These are phyloP conservation scores for Trichoderma asperelloides DNA, from an alignment of 495 filamentous ascomycete genomes.

Conservation along the genomic window DNA sequence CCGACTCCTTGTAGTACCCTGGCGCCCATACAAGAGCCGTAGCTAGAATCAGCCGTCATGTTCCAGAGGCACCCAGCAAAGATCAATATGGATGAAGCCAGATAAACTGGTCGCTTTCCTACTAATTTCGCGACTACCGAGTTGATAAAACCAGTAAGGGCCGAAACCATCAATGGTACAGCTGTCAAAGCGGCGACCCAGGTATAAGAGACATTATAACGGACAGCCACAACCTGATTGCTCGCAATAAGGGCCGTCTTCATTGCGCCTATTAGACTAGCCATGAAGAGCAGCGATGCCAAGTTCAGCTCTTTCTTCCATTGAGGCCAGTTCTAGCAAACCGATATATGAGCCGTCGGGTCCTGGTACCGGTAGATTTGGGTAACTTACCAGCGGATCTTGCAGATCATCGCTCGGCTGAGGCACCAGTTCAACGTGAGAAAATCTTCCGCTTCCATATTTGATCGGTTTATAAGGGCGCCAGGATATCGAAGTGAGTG, in stretches of 20 bases:
- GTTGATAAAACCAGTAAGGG: constrained; percentile 31
- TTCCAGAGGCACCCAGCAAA: constrained; percentile 40
- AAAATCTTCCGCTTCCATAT: constrained; percentile 34
- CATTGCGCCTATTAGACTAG: constrained; percentile 32
- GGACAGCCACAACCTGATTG: constrained; percentile 30
- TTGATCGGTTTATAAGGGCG: constrained; percentile 24
- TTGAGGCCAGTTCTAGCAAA: constrained; percentile 36
- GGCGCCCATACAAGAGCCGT: constrained; percentile 38
- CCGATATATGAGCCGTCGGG: background rate
- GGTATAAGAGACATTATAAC: constrained; percentile 34
- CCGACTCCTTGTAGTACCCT: constrained; percentile 41
- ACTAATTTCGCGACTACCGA: constrained; percentile 30
- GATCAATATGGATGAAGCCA: constrained; percentile 31
- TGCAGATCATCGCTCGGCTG: constrained; percentile 39
- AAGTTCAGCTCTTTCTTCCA: constrained; percentile 43
- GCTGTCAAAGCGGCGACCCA: constrained; percentile 37
- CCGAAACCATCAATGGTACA: constrained; percentile 38
- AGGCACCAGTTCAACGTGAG: constrained; percentile 36
- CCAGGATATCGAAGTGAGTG: background rate
- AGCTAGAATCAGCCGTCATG: constrained; percentile 31
- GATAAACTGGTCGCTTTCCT: constrained; percentile 40
- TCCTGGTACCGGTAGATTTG: background rate
- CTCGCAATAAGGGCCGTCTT: constrained; percentile 44
- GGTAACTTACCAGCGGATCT: constrained; percentile 36
- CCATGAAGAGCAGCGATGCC: constrained; percentile 30